Evolutionary conservation across 169 alveolate species (phyloP), one percentile per base, ranked within the genome.

Genomic region (Perkinsus marinus): DNA sequence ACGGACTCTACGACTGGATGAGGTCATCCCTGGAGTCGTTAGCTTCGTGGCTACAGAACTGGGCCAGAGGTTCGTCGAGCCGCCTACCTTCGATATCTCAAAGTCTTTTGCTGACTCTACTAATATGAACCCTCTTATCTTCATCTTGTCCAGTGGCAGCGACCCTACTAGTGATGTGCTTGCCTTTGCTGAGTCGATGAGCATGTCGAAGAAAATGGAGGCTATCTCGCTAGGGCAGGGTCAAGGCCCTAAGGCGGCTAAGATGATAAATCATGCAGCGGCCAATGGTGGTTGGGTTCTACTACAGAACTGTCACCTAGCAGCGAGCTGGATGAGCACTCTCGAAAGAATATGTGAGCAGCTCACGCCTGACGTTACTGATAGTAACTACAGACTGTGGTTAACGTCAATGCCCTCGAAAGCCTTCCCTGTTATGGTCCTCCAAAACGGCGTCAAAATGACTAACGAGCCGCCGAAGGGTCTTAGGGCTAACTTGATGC

Each of bases 211-310:
- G 95, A 96, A 96, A 90, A 93, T 95, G 90, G 97, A 96, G 38
- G 93, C 97, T 39, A 96, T 96, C 43, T 96, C 98, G 19, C 92
- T 97, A 39, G 98, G 98, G 6, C 92, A 95, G 94, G 98, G 98
- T 0, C 98, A 98, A 93, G 99, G 98, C 26, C 97, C 95, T 39
- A 98, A 97, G 95, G 99, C 99, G 36, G 97, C 95, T 92, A 96
- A 94, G 92, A 93, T 96, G 92, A 96, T 98, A 90, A 97, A 96
- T 68, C 98, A 97, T 43, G 96, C 94, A 6, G 43, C 94, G 37
- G 93, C 91, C 90, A 95, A 95, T 93, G 99, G 98, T 43, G 97
- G 97, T 16, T 97, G 99, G 99, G 98, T 96, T 16, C 93, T 97
- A 17, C 95, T 97, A 90, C 96, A 97, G 95, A 97, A 97, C 95